Evolutionary conservation across 495 filamentous ascomycete genomes (phyloP), one percentile per base, ranked within the genome.

Genomic region (Penicillium antarcticum): DNA sequence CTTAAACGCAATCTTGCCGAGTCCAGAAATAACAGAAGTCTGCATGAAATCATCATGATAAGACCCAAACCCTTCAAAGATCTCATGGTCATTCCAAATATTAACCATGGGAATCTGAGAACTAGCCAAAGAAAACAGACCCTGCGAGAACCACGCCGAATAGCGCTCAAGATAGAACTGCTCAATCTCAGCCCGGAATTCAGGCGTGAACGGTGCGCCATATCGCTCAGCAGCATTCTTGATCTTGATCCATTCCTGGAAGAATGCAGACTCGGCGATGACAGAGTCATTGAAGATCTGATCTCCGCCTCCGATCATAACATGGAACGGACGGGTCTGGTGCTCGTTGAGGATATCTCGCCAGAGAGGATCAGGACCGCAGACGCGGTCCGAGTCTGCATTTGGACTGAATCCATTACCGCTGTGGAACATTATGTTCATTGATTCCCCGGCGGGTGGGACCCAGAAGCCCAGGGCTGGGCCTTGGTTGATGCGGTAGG

Each of bases 351-450:
- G 78, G 14, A 97, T 88, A 62, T 98, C 94, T 52, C 91, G 83
- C 94, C 94, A 98, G 67, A 98, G 75, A 9, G 94, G 95, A 76
- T 98, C 94, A 2, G 94, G 94, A 0, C 94, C 94, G 59, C 85
- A 88, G 68, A 97, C 86, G 39, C 80, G 71, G 60, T 91, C 72
- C 1, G 91, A 69, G 49, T 97, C 82, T 43, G 89, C 88, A 56
- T 80, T 87, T 46, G 87, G 63, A 56, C 87, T 90, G 72, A 98
- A 97, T 35, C 95, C 94, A 67, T 98, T 98, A 76, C 95, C 95
- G 64, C 85, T 92, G 75, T 97, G 81, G 71, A 95, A 97, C 91
- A 97, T 95, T 58, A 95, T 89, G 71, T 97, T 96, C 95, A 98
- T 97, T 7, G 87, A 80, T 69, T 96, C 80, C 18, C 84, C 87